A percentile compares a stretch with the other conserved stretches of the same genome.
phyloP scores from a whole-genome alignment of 176 grass and related monocot genomes.

The Luzula sylvatica region DNA sequence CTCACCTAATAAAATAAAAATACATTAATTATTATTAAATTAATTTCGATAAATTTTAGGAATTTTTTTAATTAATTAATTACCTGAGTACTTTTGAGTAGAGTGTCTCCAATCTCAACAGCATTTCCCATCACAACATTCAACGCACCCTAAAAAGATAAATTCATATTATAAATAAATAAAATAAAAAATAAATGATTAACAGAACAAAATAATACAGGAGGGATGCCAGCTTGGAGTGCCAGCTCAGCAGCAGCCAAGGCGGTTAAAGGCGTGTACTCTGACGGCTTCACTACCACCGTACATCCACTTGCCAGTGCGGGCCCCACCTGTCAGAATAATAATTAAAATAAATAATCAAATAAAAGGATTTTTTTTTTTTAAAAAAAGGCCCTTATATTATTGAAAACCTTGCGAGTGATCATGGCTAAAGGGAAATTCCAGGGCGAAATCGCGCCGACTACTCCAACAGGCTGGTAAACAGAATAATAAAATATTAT shows the following conservation, averaged over 20 bases:
- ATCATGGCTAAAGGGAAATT: constrained; percentile 99
- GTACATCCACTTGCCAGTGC: constrained; percentile 93
- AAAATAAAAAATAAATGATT: constrained; percentile 13
- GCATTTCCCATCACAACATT: constrained; percentile 95
- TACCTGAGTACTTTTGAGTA: constrained; percentile 76
- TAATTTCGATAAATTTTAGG: too few species aligned
- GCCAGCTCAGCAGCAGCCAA: constrained; percentile 95
- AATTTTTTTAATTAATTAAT: constrained; percentile 1
- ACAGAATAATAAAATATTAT: constrained; percentile 12
- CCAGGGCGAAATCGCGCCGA: constrained; percentile 98
- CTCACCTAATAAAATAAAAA: constrained; percentile 57
- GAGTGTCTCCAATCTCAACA: constrained; percentile 69
- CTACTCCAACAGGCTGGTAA: constrained; percentile 87
- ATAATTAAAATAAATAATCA: constrained; percentile 8
- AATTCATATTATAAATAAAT: background rate
- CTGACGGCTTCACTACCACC: constrained; percentile 91
- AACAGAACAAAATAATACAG: constrained; percentile 34
- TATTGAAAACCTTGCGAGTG: constrained; percentile 67
- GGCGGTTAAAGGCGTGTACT: constrained; percentile 94
- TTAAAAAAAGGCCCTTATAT: background rate
- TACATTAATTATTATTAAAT: constrained; percentile 4
- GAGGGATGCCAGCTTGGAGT: constrained; percentile 95
- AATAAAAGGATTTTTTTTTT: background rate
- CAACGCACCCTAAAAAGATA: constrained; percentile 59
- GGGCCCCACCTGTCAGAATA: constrained; percentile 60